Evolutionary conservation across 2,329 filamentous ascomycete species (phyloP).

Genomic region (Monilinia vaccinii-corymbosi): DNA sequence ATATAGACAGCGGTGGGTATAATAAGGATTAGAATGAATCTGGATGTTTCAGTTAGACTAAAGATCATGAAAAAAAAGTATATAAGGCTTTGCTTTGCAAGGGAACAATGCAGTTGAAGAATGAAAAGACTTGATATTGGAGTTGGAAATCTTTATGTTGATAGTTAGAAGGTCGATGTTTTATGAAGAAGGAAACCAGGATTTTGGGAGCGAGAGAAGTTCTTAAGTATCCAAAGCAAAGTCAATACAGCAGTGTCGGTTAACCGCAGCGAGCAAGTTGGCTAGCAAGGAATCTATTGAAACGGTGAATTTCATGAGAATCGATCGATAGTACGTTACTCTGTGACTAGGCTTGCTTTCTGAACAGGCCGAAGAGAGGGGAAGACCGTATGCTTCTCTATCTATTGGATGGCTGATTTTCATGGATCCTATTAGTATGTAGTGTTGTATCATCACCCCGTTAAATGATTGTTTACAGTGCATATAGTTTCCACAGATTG

Average conservation of each 20-base stretch:
- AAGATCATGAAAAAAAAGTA: neutral
- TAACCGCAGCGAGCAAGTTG: neutral
- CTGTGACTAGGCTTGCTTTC: neutral
- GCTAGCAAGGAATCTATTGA: neutral
- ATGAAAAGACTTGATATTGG: neutral
- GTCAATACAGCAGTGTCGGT: neutral
- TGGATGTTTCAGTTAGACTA: neutral
- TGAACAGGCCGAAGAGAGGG: neutral
- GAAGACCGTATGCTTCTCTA: neutral
- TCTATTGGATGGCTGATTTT: too few relatives aligned
- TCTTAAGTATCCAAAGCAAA: neutral
- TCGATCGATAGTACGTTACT: rapidly evolving
- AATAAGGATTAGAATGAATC: neutral
- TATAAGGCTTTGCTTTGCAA: neutral
- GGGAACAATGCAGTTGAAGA: neutral
- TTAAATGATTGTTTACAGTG: neutral
- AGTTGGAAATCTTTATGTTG: neutral
- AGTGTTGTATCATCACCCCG: neutral
- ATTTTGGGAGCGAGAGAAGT: neutral
- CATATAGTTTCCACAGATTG: too few relatives aligned
- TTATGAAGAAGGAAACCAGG: neutral
- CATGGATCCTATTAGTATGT: neutral
- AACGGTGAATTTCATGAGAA: neutral
- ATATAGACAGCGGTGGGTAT: neutral
- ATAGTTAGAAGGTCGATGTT: neutral